Evolutionary conservation across 2,329 filamentous ascomycete genomes (phyloP).

Genomic region (Fusarium scirpi): DNA sequence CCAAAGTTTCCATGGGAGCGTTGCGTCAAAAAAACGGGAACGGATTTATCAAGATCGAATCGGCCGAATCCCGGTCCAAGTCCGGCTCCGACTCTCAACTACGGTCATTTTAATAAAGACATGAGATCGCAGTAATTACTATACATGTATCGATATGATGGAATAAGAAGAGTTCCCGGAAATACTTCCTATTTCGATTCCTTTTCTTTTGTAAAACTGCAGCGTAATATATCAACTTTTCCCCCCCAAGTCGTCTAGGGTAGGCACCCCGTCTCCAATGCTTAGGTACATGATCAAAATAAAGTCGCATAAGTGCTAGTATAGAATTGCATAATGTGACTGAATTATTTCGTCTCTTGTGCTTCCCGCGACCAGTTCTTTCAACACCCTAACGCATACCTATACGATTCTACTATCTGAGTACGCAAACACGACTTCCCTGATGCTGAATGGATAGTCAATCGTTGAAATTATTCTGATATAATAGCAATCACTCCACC

Average conservation of each 20-base stretch:
- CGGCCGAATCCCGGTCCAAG: slow-evolving; percentile 27
- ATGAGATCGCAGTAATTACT: neutral
- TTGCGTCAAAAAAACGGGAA: slow-evolving; percentile 20
- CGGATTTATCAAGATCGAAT: slow-evolving; percentile 13
- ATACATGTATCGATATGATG: neutral
- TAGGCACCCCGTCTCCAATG: neutral
- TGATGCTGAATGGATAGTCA: neutral
- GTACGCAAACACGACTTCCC: neutral
- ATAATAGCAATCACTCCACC: neutral
- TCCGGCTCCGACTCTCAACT: neutral
- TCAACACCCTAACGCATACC: neutral
- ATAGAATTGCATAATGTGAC: neutral
- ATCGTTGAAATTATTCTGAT: neutral
- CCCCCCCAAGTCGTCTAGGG: neutral
- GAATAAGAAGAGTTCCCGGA: neutral
- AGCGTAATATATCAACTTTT: neutral
- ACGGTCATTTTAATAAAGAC: neutral
- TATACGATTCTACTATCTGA: neutral
- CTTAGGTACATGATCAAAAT: neutral
- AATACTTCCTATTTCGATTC: neutral
- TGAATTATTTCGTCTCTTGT: neutral
- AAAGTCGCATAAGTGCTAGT: neutral
- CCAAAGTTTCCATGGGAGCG: slow-evolving; percentile 11
- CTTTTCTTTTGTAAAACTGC: neutral
- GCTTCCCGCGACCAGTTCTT: neutral